These are phyloP conservation scores for Nitzschia palea DNA, from an alignment of 108 stramenopile genomes.

Conservation along the genomic window DNA sequence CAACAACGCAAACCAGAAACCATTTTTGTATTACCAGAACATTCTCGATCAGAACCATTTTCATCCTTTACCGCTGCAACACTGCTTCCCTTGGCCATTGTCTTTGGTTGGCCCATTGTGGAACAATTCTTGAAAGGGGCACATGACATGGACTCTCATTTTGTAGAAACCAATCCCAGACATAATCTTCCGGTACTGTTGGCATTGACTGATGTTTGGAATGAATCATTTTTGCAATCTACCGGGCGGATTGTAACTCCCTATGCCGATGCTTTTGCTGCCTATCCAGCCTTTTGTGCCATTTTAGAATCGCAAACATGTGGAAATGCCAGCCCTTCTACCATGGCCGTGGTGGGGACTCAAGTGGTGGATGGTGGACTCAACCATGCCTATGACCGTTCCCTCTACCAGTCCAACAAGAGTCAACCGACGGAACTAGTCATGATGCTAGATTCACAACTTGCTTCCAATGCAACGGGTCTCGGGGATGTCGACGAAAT, in stretches of 20 bases:
- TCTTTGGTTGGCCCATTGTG: slow-evolving; percentile 78
- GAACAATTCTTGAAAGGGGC: slow-evolving; percentile 62
- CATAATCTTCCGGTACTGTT: slow-evolving; percentile 80
- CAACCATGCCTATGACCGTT: slow-evolving; percentile 45
- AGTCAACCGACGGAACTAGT: slow-evolving; percentile 48
- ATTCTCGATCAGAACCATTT: slow-evolving; percentile 74
- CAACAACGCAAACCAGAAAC: slow-evolving; percentile 47
- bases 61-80: slow-evolving; percentile 67
- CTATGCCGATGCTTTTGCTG: slow-evolving; percentile 52
- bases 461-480: slow-evolving; percentile 28
- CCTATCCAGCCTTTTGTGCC: slow-evolving; percentile 68
- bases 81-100: slow-evolving; percentile 67
- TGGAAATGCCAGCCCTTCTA: slow-evolving; percentile 25
- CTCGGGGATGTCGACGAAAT: slow-evolving; percentile 20
- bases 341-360: slow-evolving; percentile 45
- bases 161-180: slow-evolving; percentile 82
- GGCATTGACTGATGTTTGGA: slow-evolving; percentile 82
- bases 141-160: slow-evolving; percentile 80
- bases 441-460: slow-evolving; percentile 50
- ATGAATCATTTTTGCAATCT: slow-evolving; percentile 52
- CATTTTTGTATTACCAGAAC: slow-evolving; percentile 62
- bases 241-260: slow-evolving; percentile 60
- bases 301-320: slow-evolving; percentile 61
- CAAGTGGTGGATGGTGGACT: slow-evolving; percentile 79
- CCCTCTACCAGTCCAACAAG: slow-evolving; percentile 40